Base-by-base conservation (phyloP, 106 monocot species). In the Dendrobium officinale region DNA sequence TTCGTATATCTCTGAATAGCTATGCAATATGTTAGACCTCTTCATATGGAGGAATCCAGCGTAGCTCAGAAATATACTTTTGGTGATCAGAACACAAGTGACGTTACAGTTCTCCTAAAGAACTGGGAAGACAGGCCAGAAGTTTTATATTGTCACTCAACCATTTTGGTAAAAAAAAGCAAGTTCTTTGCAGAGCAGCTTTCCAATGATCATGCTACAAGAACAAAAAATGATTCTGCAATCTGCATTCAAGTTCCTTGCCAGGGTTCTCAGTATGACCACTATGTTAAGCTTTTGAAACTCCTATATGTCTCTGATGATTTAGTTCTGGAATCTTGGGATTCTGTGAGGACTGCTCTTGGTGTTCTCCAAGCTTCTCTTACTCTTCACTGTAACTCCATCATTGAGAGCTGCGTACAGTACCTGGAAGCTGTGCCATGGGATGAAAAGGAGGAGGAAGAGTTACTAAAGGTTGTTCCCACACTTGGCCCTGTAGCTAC, bases 401-500 rank as follows among this genome's bases (percentile, higher is more conserved):
- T 98, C 37, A 87, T 82, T 29, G 43, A 74, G 20, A 83, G 88
- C 70, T 94, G 97, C 81, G 79, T 90, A 22, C 86, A 84, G 45
- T 94, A 94, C 77, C 83, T 98, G 75, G 97, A 98, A 75, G 94
- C 97, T 77, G 86, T 94, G 19, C 91, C 94, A 47, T 98, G 97
- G 97, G 94, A 98, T 29, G 92, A 98, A 61, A 89, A 94, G 37
- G 97, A 98, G 78, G 97, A 98, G 82, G 97, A 98, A 55, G 94
- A 94, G 33, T 91, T 98, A 66, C 47, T 94, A 47, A 91, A 84
- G 67, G 73, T 89, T 43, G 80, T 84, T 77, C 87, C 84, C 43
- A 75, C 67, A 7, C 88, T 98, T 27, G 97, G 97, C 6, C 75
- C 87, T 15, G 80, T 58, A 58, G 89, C 89, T 3, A 43, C 64